Percentiles rank a stretch among this genome's conserved stretches.
phyloP scores from a whole-genome alignment of 139 green algal species.

The Desmodesmus armatus region DNA sequence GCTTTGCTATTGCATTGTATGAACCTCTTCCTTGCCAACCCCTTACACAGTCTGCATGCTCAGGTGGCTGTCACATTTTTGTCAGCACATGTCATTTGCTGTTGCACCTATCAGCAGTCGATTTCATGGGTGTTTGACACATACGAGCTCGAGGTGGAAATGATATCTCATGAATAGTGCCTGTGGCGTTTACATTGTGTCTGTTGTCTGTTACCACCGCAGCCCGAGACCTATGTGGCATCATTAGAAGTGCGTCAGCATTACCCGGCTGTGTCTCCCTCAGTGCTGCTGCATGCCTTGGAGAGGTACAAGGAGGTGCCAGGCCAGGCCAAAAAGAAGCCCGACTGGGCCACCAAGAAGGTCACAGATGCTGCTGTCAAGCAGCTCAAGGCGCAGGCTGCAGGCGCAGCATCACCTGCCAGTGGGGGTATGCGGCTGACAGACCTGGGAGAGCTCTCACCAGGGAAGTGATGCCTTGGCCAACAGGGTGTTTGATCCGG shows the following conservation, averaged over 20 bases:
- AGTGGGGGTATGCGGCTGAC: background rate
- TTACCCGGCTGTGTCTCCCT: slow-evolving; percentile 49
- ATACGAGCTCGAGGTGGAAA: no score
- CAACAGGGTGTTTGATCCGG: background rate
- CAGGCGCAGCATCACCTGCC: background rate
- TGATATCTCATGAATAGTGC: no score
- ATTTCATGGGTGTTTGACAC: background rate
- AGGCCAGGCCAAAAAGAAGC: slow-evolving; percentile 52
- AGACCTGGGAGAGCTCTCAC: background rate
- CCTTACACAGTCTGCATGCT: background rate
- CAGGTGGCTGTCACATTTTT: background rate
- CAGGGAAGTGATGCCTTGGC: background rate
- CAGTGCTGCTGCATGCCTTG: slow-evolving; percentile 48
- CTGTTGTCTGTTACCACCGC: background rate
- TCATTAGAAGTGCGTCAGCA: slow-evolving; percentile 48
- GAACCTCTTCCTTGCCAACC: background rate
- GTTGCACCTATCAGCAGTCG: background rate
- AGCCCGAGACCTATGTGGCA: slow-evolving; percentile 60
- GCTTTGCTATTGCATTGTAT: background rate
- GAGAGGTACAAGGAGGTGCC: slow-evolving; percentile 53
- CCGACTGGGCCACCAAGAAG: slow-evolving; percentile 58
- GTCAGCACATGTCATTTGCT: background rate
- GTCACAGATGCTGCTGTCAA: slow-evolving; percentile 61
- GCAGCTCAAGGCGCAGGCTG: slow-evolving; percentile 54
- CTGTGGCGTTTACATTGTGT: no score